Percentiles rank a stretch among this genome's conserved stretches.
These are phyloP conservation scores for Rhizodiscina lignyota DNA, from an alignment of 495 filamentous ascomycete genomes.

Conservation along the genomic window DNA sequence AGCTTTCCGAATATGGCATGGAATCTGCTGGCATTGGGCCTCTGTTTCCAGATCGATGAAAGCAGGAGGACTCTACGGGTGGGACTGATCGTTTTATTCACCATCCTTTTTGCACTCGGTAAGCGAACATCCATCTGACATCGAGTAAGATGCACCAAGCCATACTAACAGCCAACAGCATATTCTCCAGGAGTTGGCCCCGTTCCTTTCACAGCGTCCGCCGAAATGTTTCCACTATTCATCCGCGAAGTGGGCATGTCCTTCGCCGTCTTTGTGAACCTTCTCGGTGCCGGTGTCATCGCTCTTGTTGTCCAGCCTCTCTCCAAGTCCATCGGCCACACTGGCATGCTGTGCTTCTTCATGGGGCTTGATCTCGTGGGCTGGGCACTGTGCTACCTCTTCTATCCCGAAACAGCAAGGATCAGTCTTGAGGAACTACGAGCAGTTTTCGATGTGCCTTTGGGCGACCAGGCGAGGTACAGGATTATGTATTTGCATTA, in stretches of 20 bases:
- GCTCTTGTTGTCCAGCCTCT: conserved; percentile 11
- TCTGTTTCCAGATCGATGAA: background rate
- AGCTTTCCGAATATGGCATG: background rate
- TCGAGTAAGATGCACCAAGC: background rate
- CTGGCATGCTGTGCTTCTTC: conserved; percentile 10
- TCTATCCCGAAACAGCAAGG: background rate
- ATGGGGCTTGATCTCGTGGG: conserved; percentile 1
- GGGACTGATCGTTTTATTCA: background rate
- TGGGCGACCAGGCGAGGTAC: no score
- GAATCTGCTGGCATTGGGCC: background rate
- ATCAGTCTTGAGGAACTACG: background rate
- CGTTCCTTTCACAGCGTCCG: background rate
- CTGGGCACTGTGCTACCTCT: background rate
- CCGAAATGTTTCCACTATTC: background rate
- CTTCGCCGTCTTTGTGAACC: conserved; percentile 12
- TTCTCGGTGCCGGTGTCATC: conserved; percentile 11
- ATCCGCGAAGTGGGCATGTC: conserved; percentile 4
- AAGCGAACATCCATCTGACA: background rate
- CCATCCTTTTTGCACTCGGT: background rate
- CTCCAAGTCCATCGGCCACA: conserved; percentile 6
- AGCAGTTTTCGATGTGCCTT: no score
- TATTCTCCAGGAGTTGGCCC: background rate
- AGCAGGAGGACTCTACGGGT: background rate
- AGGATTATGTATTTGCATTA: no score
- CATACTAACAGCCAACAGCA: background rate